A percentile compares a stretch with the other conserved stretches of the same genome.
phyloP scores from a whole-genome alignment of 2,329 filamentous ascomycete genomes.

The Sporothrix luriei region DNA sequence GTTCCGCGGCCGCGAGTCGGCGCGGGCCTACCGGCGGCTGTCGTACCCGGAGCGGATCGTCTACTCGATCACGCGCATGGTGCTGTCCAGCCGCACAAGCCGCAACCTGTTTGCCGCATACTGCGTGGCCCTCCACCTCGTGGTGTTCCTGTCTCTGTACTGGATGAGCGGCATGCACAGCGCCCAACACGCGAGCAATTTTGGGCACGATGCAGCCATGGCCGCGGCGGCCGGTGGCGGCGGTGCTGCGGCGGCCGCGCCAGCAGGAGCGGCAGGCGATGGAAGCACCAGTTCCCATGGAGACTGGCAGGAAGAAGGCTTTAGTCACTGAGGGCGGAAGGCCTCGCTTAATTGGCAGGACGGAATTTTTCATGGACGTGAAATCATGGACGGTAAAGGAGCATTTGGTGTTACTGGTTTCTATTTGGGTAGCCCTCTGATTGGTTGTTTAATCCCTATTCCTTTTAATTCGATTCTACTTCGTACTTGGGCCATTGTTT shows the following conservation, averaged over 20 bases:
- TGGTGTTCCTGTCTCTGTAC: conserved; percentile 86
- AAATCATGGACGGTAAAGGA: background rate
- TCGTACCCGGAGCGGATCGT: conserved; percentile 86
- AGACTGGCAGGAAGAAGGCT: conserved; percentile 67
- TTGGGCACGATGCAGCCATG: conserved; percentile 54
- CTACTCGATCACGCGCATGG: conserved; percentile 86
- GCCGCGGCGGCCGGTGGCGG: conserved; percentile 47
- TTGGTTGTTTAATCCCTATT: conserved; percentile 24
- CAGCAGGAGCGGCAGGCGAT: conserved; percentile 43
- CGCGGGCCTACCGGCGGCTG: conserved; percentile 90
- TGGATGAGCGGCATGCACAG: conserved; percentile 73
- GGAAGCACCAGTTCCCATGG: conserved; percentile 46
- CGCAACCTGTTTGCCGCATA: conserved; percentile 93
- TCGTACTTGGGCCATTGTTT: background rate
- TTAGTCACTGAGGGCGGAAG: conserved; percentile 46
- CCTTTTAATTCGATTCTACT: background rate
- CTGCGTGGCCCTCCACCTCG: conserved; percentile 81
- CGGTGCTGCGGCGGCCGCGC: conserved; percentile 41
- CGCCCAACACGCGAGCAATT: conserved; percentile 61
- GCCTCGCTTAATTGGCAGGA: background rate
- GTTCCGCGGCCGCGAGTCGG: conserved; percentile 90
- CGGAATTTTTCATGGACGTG: background rate
- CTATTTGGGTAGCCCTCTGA: conserved; percentile 13
- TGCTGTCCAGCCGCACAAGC: conserved; percentile 85
- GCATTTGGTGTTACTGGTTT: conserved; percentile 26